Conservation (phyloP, 441 rosid species). For the Croton laevigatus region DNA sequence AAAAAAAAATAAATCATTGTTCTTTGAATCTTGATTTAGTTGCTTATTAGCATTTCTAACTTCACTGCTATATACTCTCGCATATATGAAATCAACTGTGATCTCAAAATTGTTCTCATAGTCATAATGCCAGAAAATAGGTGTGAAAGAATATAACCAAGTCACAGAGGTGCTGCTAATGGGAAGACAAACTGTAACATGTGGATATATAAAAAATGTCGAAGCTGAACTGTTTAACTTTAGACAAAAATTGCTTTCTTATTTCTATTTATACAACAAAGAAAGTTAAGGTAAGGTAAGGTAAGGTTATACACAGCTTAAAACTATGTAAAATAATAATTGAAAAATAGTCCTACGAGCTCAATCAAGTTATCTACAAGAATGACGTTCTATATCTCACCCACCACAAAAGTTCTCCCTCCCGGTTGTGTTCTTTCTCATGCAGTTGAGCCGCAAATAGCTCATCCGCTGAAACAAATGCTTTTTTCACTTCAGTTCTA, state of each 20-base stretch:
- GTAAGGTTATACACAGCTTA: constrained; percentile 22
- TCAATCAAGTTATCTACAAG: constrained; percentile 36
- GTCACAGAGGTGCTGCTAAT: too few relatives aligned
- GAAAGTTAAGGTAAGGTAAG: not conserved
- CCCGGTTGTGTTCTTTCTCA: not conserved
- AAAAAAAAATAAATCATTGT: too few relatives aligned
- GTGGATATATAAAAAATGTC: not conserved
- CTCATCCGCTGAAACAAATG: not conserved
- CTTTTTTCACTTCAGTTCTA: not conserved
- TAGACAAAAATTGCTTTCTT: constrained; percentile 16
- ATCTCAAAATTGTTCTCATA: too few relatives aligned
- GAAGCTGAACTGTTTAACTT: not conserved
- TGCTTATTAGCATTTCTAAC: too few relatives aligned
- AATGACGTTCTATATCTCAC: constrained; percentile 14
- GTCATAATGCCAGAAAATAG: too few relatives aligned
- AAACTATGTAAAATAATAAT: constrained; percentile 6
- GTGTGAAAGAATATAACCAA: too few relatives aligned
- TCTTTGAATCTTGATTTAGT: too few relatives aligned
- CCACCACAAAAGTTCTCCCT: constrained; percentile 6
- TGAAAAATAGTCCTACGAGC: constrained; percentile 3
- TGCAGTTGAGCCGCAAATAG: not conserved
- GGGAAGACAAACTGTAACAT: too few relatives aligned
- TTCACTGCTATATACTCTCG: too few relatives aligned
- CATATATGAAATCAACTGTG: too few relatives aligned
- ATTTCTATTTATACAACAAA: constrained; percentile 29